Evolutionary conservation across 345 rosid species (phyloP), one percentile per base, ranked within the genome.

Genomic region (Salix purpurea): DNA sequence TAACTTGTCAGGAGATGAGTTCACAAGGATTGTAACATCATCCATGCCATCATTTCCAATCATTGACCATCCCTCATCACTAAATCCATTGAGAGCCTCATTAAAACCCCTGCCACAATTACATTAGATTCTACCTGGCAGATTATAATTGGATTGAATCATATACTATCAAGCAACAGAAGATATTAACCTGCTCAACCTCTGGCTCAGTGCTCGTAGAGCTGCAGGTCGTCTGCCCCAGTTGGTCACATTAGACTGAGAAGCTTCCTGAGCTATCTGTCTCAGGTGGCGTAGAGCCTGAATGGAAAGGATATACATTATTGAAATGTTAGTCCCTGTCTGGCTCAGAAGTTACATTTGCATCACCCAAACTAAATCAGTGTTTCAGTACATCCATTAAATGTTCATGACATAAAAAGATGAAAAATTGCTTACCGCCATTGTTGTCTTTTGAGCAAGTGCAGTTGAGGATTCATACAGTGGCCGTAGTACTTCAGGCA

Each of bases 201-300:
- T 89, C 86, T 96, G 98, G 86, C 96, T 92, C 80, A 96, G 87
- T 65, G 94, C 94, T 76, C 98, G 85, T 72, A 96, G 83, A 8
- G 98, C 99, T 77, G 97, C 98, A 30, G 99, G 99, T 40, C 97
- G 92, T 40, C 98, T 86, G 21, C 98, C 98, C 96, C 97, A 94
- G 71, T 93, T 94, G 71, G 89, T 87, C 75, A 87, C 91, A 77
- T 83, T 92, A 74, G 97, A 79, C 83, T 91, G 99, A 69, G 97
- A 84, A 82, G 85, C 89, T 85, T 96, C 99, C 83, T 90, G 97
- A 37, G 97, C 93, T 70, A 96, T 90, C 86, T 96, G 98, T 83
- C 95, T 90, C 73, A 94, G 91, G 80, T 96, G 98, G 42, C 99
- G 96, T 66, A 96, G 75, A 39, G 96, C 98, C 99, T 96, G 79